These are phyloP conservation scores for Penicillium sp. DNA, from an alignment of 2,329 filamentous ascomycete species.

Conservation along the genomic window DNA sequence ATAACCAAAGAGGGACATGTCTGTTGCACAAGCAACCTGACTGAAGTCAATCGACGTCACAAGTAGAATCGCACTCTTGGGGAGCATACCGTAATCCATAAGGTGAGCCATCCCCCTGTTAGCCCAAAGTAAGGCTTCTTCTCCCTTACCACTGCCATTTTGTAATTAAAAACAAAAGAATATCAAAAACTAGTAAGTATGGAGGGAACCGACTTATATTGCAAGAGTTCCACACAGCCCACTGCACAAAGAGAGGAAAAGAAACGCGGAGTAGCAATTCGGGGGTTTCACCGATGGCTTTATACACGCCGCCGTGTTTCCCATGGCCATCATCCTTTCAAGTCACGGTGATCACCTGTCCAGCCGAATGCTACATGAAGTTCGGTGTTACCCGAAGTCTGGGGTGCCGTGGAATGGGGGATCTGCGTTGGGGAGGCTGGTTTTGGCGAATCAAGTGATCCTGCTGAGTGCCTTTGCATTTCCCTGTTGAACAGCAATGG, in stretches of 20 bases:
- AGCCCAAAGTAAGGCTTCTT: slow-evolving; percentile 53
- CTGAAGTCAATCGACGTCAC: slow-evolving; percentile 1
- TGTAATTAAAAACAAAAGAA: neutral
- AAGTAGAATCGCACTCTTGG: neutral
- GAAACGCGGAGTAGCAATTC: neutral
- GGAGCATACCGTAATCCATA: slow-evolving; percentile 51
- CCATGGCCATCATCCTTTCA: neutral
- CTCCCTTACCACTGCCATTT: neutral
- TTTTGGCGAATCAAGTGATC: neutral
- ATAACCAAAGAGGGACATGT: slow-evolving; percentile 41
- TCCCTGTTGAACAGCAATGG: neutral
- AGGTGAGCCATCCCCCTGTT: slow-evolving; percentile 56
- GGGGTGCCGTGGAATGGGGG: neutral
- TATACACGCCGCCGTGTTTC: neutral
- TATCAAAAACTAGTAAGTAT: neutral
- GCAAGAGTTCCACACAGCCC: neutral
- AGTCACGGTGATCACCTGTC: neutral
- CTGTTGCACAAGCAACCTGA: slow-evolving; percentile 45
- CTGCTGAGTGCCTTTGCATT: neutral
- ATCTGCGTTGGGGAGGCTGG: neutral
- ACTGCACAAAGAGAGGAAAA: neutral
- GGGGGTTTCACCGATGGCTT: neutral
- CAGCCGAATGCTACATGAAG: neutral
- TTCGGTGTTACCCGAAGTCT: neutral
- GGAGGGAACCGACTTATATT: neutral